Conservation (phyloP, 2,329 filamentous ascomycete species). For the Penicillium sp. region DNA sequence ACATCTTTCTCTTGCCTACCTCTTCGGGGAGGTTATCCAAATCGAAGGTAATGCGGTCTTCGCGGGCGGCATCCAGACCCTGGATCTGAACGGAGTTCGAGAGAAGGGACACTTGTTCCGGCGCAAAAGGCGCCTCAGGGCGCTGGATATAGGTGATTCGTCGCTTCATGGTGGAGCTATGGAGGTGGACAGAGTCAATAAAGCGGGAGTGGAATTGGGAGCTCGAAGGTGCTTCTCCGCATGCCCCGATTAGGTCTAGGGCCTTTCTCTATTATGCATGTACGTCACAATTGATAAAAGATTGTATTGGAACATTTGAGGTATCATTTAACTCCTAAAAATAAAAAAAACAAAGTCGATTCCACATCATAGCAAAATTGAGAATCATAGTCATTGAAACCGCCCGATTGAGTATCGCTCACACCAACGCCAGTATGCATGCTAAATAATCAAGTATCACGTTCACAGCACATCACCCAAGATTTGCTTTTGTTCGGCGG, state of each 20-base stretch:
- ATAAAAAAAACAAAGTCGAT: neutral
- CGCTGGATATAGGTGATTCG: conserved; percentile 73
- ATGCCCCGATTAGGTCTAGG: conserved; percentile 22
- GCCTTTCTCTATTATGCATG: neutral
- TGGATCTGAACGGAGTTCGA: conserved; percentile 56
- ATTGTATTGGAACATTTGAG: neutral
- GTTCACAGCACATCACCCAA: conserved; percentile 71
- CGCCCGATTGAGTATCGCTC: conserved; percentile 16
- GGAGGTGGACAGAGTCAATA: conserved; percentile 1
- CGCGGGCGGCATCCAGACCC: conserved; percentile 66
- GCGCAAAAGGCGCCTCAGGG: conserved; percentile 64
- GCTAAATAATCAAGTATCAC: conserved; percentile 11
- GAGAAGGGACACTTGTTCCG: conserved; percentile 61
- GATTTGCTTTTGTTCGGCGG: conserved; percentile 73
- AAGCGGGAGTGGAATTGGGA: conserved; percentile 1
- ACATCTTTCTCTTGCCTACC: conserved; percentile 36
- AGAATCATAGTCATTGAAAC: conserved; percentile 18
- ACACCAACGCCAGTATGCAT: conserved; percentile 28
- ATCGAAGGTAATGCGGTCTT: conserved; percentile 75
- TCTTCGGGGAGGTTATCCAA: conserved; percentile 72
- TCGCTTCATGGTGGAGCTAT: conserved; percentile 36
- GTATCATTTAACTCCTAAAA: neutral
- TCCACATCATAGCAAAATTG: no score
- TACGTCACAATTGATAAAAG: neutral
- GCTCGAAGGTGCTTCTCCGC: conserved; percentile 18